Evolutionary conservation across 2,329 filamentous ascomycete genomes (phyloP).

Genomic region (Colletotrichum sp.): DNA sequence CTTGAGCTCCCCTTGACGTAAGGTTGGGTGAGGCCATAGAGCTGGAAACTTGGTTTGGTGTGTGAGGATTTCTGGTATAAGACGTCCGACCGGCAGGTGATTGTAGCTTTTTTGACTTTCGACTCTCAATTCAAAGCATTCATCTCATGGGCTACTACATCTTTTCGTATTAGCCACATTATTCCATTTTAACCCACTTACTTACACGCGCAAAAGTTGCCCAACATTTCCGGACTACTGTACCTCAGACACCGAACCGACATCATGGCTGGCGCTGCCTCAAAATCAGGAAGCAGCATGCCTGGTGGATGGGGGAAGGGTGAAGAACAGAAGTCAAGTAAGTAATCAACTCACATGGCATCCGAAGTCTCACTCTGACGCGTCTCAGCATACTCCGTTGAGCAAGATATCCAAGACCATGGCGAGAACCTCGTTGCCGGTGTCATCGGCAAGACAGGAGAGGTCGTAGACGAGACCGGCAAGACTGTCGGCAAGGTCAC

Average conservation of each 20-base stretch:
- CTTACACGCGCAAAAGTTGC: background rate
- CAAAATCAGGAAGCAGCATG: constrained; percentile 23
- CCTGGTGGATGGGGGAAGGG: constrained; percentile 35
- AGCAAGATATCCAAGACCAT: constrained; percentile 24
- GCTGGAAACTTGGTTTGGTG: constrained; percentile 23
- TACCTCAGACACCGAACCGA: background rate
- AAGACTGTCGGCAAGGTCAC: constrained; percentile 47
- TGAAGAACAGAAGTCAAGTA: constrained; percentile 33
- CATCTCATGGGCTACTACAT: constrained; percentile 9
- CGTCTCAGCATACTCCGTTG: constrained; percentile 9
- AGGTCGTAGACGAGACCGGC: constrained; percentile 48
- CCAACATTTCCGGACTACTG: constrained; percentile 20
- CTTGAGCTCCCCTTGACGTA: constrained; percentile 22
- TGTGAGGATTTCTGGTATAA: constrained; percentile 20
- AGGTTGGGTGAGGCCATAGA: background rate
- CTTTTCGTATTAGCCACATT: constrained; percentile 6
- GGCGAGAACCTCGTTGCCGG: constrained; percentile 41
- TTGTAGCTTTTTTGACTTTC: background rate
- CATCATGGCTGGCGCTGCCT: constrained; percentile 17
- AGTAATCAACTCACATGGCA: constrained; percentile 11
- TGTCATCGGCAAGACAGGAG: constrained; percentile 48
- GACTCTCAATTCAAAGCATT: constrained; percentile 13
- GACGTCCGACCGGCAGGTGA: constrained; percentile 6
- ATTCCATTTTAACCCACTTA: background rate
- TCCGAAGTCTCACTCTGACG: background rate